phyloP scores from a whole-genome alignment of 495 filamentous ascomycete species.

The Articulospora tetracladia region DNA sequence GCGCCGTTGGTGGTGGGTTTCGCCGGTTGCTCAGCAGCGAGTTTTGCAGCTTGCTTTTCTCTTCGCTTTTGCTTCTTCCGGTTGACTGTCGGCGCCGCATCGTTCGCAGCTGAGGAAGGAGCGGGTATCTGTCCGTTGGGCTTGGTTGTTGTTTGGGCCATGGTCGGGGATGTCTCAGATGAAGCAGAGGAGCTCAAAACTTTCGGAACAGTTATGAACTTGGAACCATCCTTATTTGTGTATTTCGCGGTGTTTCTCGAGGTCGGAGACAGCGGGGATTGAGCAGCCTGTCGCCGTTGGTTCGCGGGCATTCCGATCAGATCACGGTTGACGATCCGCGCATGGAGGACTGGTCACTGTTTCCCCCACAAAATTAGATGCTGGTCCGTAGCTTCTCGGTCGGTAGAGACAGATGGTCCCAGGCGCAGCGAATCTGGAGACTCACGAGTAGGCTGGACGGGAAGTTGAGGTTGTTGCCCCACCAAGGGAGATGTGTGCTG shows the following conservation, averaged over 20 bases:
- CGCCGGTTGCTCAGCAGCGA: slow-evolving; percentile 48
- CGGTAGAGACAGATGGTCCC: neutral
- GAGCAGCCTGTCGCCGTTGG: slow-evolving; percentile 39
- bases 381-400: neutral
- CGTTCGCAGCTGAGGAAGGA: slow-evolving; percentile 18
- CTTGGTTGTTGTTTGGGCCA: slow-evolving; percentile 35
- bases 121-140: slow-evolving; percentile 21
- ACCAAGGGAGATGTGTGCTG: slow-evolving; percentile 24
- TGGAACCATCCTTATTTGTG: slow-evolving; percentile 64
- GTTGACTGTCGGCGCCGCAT: slow-evolving; percentile 52
- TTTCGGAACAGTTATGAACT: slow-evolving; percentile 65
- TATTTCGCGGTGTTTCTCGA: slow-evolving; percentile 50
- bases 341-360: slow-evolving; percentile 24
- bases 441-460: slow-evolving; percentile 16
- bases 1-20: slow-evolving; percentile 14
- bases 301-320: slow-evolving; percentile 48
- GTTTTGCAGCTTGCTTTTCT: slow-evolving; percentile 69
- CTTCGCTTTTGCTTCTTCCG: slow-evolving; percentile 90
- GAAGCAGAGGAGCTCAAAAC: slow-evolving; percentile 45
- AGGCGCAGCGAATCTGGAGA: slow-evolving; percentile 8
- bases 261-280: slow-evolving; percentile 33
- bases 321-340: slow-evolving; percentile 22
- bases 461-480: slow-evolving; percentile 20
- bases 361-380: slow-evolving; percentile 10
- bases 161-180: slow-evolving; percentile 35